Evolutionary conservation across 768 basidiomycete genomes (phyloP).

Genomic region (Suillus fuscotomentosus): DNA sequence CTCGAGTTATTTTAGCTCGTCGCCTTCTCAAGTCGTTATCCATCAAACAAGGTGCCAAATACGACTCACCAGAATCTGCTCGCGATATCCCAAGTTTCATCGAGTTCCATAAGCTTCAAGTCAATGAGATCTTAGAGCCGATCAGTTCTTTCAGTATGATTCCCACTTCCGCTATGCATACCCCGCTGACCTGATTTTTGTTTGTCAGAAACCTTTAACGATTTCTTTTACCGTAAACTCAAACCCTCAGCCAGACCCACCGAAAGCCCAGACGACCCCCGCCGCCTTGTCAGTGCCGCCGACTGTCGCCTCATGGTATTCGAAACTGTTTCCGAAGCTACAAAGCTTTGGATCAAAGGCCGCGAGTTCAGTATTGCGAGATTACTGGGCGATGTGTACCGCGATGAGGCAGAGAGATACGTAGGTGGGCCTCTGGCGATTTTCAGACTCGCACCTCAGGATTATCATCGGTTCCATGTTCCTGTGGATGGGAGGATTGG

Average conservation of each 20-base stretch:
- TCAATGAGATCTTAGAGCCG: slow-evolving; percentile 82
- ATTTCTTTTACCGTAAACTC: slow-evolving; percentile 91
- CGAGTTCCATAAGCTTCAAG: slow-evolving; percentile 82
- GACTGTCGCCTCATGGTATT: slow-evolving; percentile 98
- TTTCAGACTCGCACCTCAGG: slow-evolving; percentile 90
- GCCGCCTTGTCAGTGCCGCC: slow-evolving; percentile 81
- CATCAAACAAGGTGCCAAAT: slow-evolving; percentile 93
- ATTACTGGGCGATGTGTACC: slow-evolving; percentile 79
- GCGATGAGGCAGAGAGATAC: slow-evolving; percentile 66
- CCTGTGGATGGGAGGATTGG: slow-evolving; percentile 87
- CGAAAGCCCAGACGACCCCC: slow-evolving; percentile 69
- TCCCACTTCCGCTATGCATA: slow-evolving; percentile 4
- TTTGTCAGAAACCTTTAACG: slow-evolving; percentile 78
- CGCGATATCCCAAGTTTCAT: slow-evolving; percentile 86
- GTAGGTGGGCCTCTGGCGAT: slow-evolving; percentile 83
- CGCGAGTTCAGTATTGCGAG: slow-evolving; percentile 84
- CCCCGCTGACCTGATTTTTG: background rate
- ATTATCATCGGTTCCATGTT: slow-evolving; percentile 93
- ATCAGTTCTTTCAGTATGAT: slow-evolving; percentile 77
- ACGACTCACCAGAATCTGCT: slow-evolving; percentile 82
- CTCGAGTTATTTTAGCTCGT: slow-evolving; percentile 48
- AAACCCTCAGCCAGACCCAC: slow-evolving; percentile 79
- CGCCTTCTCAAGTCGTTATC: slow-evolving; percentile 86
- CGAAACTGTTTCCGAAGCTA: slow-evolving; percentile 82
- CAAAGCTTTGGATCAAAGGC: slow-evolving; percentile 94